Evolutionary conservation across 2,329 filamentous ascomycete genomes (phyloP).

Genomic region (Pseudomassariella vexata): DNA sequence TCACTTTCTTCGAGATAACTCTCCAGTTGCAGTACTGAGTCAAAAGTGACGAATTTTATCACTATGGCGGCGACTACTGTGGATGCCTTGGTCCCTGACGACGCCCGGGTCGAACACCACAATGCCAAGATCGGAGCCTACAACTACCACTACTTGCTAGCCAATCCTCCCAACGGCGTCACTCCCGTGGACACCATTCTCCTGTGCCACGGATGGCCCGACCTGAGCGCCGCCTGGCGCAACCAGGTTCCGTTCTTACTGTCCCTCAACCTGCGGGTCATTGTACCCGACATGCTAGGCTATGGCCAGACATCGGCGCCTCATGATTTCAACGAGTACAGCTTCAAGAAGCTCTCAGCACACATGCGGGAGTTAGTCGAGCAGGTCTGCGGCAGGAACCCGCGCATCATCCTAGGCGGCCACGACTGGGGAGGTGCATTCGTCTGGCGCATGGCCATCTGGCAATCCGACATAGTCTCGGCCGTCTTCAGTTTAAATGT

Average conservation of each 20-base stretch:
- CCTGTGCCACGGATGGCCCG: constrained; percentile 48
- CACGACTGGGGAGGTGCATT: constrained; percentile 89
- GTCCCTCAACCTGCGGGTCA: constrained; percentile 67
- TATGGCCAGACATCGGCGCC: constrained; percentile 75
- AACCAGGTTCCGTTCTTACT: constrained; percentile 77
- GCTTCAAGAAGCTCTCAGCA: constrained; percentile 63
- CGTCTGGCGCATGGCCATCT: constrained; percentile 69
- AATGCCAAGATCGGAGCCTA: constrained; percentile 60
- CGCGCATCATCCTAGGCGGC: constrained; percentile 71
- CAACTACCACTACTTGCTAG: constrained; percentile 63
- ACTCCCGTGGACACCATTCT: constrained; percentile 51
- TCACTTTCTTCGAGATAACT: too few relatives aligned
- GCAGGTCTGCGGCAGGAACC: constrained; percentile 39
- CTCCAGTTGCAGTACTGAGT: too few relatives aligned
- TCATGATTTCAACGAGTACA: constrained; percentile 56
- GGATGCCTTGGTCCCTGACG: constrained; percentile 60
- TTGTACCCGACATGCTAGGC: constrained; percentile 81
- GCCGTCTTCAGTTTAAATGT: constrained; percentile 79
- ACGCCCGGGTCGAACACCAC: constrained; percentile 60
- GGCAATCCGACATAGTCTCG: constrained; percentile 65
- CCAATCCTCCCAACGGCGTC: constrained; percentile 38
- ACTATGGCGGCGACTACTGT: constrained; percentile 36
- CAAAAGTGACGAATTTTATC: too few relatives aligned
- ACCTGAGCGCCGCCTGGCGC: constrained; percentile 80
- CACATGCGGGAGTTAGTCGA: constrained; percentile 70